These are phyloP conservation scores for Serendipita sp. DNA, from an alignment of 768 basidiomycete genomes.

Conservation along the genomic window DNA sequence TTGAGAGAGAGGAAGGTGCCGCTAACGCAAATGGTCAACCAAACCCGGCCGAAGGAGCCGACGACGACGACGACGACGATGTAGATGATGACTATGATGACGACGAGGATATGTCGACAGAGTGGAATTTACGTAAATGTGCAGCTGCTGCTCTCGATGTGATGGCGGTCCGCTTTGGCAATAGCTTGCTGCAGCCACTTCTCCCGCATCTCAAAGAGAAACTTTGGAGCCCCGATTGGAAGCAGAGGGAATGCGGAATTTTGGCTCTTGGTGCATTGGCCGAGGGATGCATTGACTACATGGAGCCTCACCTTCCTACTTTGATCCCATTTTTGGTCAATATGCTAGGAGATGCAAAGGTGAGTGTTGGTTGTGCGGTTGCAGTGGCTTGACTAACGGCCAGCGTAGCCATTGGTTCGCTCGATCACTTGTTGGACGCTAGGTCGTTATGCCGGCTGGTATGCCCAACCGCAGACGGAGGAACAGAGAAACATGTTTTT, in stretches of 20 bases:
- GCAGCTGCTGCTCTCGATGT: conserved; percentile 96
- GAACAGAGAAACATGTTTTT: conserved; percentile 85
- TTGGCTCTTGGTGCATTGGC: conserved; percentile 95
- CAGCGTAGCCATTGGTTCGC: conserved; percentile 71
- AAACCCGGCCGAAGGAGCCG: conserved; percentile 35
- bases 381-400: background rate
- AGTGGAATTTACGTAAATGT: conserved; percentile 98
- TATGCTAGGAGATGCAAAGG: conserved; percentile 83
- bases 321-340: conserved; percentile 86
- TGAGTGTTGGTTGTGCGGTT: conserved; percentile 20
- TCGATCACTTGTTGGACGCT: conserved; percentile 99
- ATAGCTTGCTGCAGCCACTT: conserved; percentile 77
- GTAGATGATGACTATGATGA: conserved; percentile 82
- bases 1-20: conserved; percentile 49
- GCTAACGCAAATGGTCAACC: conserved; percentile 21
- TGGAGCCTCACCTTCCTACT: conserved; percentile 87
- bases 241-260: conserved; percentile 88
- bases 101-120: conserved; percentile 90
- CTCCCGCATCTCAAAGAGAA: conserved; percentile 84
- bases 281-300: conserved; percentile 93
- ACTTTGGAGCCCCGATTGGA: conserved; percentile 84
- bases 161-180: conserved; percentile 79
- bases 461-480: conserved; percentile 64
- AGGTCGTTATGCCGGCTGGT: conserved; percentile 98
- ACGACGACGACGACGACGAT: conserved; percentile 77